These are phyloP conservation scores for Leavenworthia alabamica DNA, from an alignment of 345 rosid genomes.

Conservation along the genomic window DNA sequence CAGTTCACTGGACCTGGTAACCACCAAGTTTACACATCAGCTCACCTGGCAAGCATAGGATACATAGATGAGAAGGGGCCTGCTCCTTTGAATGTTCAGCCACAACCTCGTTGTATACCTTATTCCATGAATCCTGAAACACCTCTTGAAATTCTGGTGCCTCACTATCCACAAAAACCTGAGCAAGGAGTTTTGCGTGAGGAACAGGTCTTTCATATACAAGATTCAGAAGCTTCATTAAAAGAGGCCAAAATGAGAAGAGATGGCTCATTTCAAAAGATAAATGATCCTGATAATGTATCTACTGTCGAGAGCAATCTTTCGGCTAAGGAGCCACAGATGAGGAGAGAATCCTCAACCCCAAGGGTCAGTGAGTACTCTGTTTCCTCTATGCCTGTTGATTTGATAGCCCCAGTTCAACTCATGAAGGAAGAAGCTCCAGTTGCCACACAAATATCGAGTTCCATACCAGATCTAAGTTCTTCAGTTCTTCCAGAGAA, in stretches of 20 bases:
- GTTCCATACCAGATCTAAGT: conserved; percentile 22
- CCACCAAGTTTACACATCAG: conserved; percentile 29
- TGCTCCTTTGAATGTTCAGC: conserved; percentile 22
- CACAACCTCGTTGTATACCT: conserved; percentile 22
- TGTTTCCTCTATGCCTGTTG: conserved; percentile 20
- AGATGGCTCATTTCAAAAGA: conserved; percentile 28
- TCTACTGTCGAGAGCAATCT: conserved; percentile 21
- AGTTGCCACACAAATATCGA: conserved; percentile 5
- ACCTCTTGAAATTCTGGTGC: conserved; percentile 22
- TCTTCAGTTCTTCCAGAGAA: conserved; percentile 12
- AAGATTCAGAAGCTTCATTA: conserved; percentile 20
- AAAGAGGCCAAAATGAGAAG: conserved; percentile 29
- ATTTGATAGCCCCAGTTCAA: conserved; percentile 19
- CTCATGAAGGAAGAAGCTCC: conserved; percentile 25
- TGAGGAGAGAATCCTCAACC: conserved; percentile 24
- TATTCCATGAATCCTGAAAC: conserved; percentile 26
- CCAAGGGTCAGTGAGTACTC: conserved; percentile 27
- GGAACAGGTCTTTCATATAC: conserved; percentile 21
- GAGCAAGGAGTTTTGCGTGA: conserved; percentile 23
- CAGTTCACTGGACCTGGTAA: conserved; percentile 20
- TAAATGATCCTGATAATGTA: conserved; percentile 20
- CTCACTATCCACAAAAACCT: conserved; percentile 18
- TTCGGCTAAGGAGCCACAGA: conserved; percentile 21
- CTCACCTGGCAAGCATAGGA: conserved; percentile 18
- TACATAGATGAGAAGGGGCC: conserved; percentile 29